These are phyloP conservation scores for Argentina anserina DNA, from an alignment of 306 rosid species.

Conservation along the genomic window DNA sequence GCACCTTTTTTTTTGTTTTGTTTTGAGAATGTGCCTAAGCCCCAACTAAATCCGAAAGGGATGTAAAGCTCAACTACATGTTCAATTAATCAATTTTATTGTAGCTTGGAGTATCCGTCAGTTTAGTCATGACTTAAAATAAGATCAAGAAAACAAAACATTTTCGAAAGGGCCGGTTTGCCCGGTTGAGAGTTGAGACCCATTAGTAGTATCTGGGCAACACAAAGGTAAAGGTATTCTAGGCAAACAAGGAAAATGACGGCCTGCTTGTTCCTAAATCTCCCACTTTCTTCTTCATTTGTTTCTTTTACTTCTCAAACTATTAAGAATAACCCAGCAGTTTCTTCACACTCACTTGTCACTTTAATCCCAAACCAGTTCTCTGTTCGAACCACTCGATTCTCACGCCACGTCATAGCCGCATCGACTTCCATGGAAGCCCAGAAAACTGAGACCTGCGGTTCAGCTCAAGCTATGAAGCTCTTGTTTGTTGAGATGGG, in stretches of 20 bases:
- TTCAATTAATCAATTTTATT: too few species aligned
- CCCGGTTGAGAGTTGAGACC: background rate
- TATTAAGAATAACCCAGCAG: constrained; percentile 15
- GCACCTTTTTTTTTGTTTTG: too few species aligned
- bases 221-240: background rate
- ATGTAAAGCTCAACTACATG: too few species aligned
- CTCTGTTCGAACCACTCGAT: constrained; percentile 26
- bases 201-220: background rate
- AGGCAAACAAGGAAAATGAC: constrained; percentile 40
- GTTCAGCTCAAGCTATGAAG: constrained; percentile 50
- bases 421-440: constrained; percentile 57
- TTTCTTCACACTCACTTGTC: constrained; percentile 21
- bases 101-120: too few species aligned
- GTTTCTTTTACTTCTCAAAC: constrained; percentile 6
- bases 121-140: too few species aligned
- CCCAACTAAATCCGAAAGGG: background rate
- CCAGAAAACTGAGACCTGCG: constrained; percentile 28
- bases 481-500: constrained; percentile 98
- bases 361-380: constrained; percentile 27
- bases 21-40: too few species aligned
- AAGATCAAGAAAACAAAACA: background rate
- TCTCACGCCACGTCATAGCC: constrained; percentile 31
- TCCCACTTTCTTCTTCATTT: constrained; percentile 21
- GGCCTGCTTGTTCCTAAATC: constrained; percentile 29
- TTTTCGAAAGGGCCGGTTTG: background rate